These are phyloP conservation scores for Torulaspora gathmanii DNA, from an alignment of 805 yeast genomes.

Conservation along the genomic window DNA sequence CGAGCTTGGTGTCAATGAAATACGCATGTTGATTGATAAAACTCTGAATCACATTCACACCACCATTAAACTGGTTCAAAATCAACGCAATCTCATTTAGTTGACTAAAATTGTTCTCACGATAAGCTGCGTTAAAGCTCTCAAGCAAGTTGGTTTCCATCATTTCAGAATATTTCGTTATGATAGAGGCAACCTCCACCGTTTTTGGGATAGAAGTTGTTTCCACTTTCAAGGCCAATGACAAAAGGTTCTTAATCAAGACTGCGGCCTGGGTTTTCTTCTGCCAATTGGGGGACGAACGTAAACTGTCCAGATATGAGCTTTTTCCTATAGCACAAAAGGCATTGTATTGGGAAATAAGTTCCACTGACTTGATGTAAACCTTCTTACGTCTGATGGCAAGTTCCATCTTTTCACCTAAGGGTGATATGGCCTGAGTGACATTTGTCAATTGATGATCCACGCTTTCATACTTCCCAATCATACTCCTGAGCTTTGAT, in stretches of 20 bases:
- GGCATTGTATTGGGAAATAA: slow-evolving; percentile 71
- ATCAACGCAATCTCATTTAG: slow-evolving; percentile 75
- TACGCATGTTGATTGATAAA: slow-evolving; percentile 77
- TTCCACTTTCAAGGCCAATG: slow-evolving; percentile 60
- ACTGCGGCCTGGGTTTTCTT: slow-evolving; percentile 57
- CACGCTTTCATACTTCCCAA: slow-evolving; percentile 24
- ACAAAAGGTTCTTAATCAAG: slow-evolving; percentile 58
- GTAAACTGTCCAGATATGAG: slow-evolving; percentile 53
- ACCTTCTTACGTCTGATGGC: slow-evolving; percentile 70
- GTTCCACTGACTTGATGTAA: slow-evolving; percentile 63
- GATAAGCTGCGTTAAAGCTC: slow-evolving; percentile 69
- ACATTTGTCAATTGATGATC: slow-evolving; percentile 42
- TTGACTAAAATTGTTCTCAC: slow-evolving; percentile 58
- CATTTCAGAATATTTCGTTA: slow-evolving; percentile 67
- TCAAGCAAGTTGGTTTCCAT: slow-evolving; percentile 70
- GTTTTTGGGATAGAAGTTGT: slow-evolving; percentile 48
- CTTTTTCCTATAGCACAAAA: slow-evolving; percentile 51
- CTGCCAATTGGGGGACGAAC: slow-evolving; percentile 49
- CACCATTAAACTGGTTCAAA: slow-evolving; percentile 77
- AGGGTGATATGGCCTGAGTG: slow-evolving; percentile 56
- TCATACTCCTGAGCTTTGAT: slow-evolving; percentile 21
- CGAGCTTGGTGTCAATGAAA: slow-evolving; percentile 42
- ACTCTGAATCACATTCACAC: slow-evolving; percentile 72
- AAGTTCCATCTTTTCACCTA: slow-evolving; percentile 62
- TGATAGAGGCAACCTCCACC: slow-evolving; percentile 34